Evolutionary conservation across 2,329 filamentous ascomycete species (phyloP).

Genomic region (Metarhizium anisopliae): DNA sequence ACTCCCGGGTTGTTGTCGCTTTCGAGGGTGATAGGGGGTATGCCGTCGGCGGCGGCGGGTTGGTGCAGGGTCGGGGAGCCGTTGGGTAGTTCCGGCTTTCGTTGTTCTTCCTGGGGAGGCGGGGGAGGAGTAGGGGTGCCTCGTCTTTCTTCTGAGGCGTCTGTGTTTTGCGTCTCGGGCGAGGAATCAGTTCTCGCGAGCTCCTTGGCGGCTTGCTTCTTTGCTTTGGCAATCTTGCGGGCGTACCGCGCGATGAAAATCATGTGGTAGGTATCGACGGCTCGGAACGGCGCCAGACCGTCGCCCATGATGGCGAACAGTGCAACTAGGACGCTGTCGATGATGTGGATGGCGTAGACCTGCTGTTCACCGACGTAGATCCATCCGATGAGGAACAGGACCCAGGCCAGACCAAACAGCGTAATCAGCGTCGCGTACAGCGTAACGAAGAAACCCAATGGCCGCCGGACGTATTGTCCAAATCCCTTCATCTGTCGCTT

Average conservation of each 20-base stretch:
- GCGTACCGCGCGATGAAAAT: slow-evolving; percentile 66
- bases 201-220: slow-evolving; percentile 22
- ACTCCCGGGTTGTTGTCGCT: slow-evolving; percentile 16
- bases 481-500: slow-evolving; percentile 75
- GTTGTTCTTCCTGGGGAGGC: not conserved
- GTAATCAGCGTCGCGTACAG: slow-evolving; percentile 78
- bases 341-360: slow-evolving; percentile 59
- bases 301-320: slow-evolving; percentile 64
- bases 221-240: slow-evolving; percentile 28
- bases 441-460: slow-evolving; percentile 75
- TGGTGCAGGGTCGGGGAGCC: not conserved
- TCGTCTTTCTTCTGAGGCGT: not conserved
- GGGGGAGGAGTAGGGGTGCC: not conserved
- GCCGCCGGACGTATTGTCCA: slow-evolving; percentile 65
- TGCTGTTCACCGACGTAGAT: slow-evolving; percentile 71
- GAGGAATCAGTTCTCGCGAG: not conserved
- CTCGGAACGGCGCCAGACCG: slow-evolving; percentile 64
- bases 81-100: not conserved
- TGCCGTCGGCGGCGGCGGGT: not conserved
- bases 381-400: slow-evolving; percentile 86
- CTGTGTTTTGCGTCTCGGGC: slow-evolving; percentile 11
- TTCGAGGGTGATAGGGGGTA: not conserved
- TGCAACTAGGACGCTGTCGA: slow-evolving; percentile 62
- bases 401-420: slow-evolving; percentile 78
- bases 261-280: slow-evolving; percentile 83